Base-by-base conservation (phyloP, 495 filamentous ascomycete species). In the Cercophora scortea region DNA sequence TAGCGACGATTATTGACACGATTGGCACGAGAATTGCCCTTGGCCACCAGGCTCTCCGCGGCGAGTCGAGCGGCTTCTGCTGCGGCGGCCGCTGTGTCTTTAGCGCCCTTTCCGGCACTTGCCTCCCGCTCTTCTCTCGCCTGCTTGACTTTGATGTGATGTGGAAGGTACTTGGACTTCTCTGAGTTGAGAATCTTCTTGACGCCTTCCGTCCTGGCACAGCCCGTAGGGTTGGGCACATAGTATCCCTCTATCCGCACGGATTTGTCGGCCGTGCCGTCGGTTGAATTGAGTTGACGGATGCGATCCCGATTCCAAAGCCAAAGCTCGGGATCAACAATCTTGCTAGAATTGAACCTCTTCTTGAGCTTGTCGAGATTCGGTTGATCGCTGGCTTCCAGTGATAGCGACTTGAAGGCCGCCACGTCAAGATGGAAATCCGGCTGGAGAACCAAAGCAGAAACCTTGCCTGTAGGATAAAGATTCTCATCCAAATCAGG, bases 91-190 rank as follows among this genome's bases (percentile, higher is more conserved):
- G 78, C 82, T 5, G 79, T 67, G 56, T 83, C 79, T 42, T 85
- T 82, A 42, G 82, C 79, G 42, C 85, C 82, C 58, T 80, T 85
- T 62, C 86, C 87, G 6, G 84, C 88, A 49, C 79, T 80, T 6
- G 87, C 88, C 68, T 94, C 85, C 11, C 89, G 86, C 64, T 91
- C 89, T 67, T 95, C 90, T 19, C 90, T 81, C 15, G 86, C 88
- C 61, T 84, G 88, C 61, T 94, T 86, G 45, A 99, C 89, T 57
- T 90, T 92, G 69, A 99, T 89, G 47, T 94, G 90, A 75, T 99
- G 93, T 8, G 94, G 93, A 2, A 99, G 81, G 59, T 99, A 99
- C 65, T 94, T 94, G 33, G 90, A 95, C 71, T 99, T 99, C 64
- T 97, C 94, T 0, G 89, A 85, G 61, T 99, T 90, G 42, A 93